phyloP scores from a whole-genome alignment of 208 protist genomes.

The Endotrypanum monterogeii region DNA sequence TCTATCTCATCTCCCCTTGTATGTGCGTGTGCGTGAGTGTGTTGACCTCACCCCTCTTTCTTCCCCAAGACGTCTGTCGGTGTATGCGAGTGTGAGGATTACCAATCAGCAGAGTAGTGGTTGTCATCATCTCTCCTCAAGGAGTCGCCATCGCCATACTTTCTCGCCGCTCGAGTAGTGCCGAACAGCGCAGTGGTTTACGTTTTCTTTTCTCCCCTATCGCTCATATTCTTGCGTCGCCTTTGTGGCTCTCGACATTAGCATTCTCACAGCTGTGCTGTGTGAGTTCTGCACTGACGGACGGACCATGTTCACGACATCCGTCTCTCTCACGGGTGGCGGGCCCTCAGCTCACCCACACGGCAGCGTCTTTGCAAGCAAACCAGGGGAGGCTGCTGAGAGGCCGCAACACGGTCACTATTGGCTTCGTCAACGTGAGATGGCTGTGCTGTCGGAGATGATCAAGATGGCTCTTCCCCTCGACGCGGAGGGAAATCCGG shows the following conservation, averaged over 20 bases:
- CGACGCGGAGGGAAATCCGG: slow-evolving; percentile 40
- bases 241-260: not conserved
- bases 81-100: not conserved
- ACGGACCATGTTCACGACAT: slow-evolving; percentile 8
- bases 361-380: slow-evolving; percentile 6
- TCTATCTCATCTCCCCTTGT: not conserved
- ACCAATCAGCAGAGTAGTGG: not conserved
- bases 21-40: not conserved
- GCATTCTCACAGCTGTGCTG: not conserved
- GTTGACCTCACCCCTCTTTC: too few relatives aligned
- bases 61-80: too few relatives aligned
- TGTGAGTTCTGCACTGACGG: not conserved
- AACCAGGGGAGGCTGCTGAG: not conserved
- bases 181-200: not conserved
- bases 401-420: slow-evolving; percentile 32
- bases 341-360: not conserved
- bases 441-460: slow-evolving; percentile 72
- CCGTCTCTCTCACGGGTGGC: slow-evolving; percentile 4
- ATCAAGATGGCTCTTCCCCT: slow-evolving; percentile 71
- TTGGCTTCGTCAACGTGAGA: slow-evolving; percentile 67
- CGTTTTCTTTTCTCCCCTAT: not conserved
- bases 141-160: too few relatives aligned
- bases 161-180: too few relatives aligned
- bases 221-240: not conserved
- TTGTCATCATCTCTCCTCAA: not conserved